Conservation (phyloP, 2,329 filamentous ascomycete species). For the Calycina herbarum region DNA sequence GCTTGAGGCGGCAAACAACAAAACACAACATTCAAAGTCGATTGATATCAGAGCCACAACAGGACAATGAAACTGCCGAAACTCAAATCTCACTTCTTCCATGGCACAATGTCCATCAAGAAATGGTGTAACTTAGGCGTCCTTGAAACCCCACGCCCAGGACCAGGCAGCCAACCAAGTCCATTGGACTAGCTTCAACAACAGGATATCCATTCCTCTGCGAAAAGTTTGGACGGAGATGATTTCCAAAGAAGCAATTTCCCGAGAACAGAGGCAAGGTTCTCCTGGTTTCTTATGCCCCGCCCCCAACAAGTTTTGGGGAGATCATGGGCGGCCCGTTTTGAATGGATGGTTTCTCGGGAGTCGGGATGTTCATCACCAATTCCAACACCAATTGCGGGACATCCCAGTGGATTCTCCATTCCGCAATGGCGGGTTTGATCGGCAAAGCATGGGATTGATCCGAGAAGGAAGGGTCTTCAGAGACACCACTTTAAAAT, state of each 20-base stretch:
- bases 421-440: constrained; percentile 14
- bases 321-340: background rate
- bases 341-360: constrained; percentile 1
- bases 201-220: background rate
- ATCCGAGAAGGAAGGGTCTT: constrained; percentile 8
- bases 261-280: background rate
- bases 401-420: constrained; percentile 12
- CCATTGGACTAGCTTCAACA: background rate
- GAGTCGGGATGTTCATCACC: constrained; percentile 14
- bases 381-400: constrained; percentile 20
- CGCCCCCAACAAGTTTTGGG: background rate
- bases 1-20: constrained; percentile 13
- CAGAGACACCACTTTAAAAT: constrained; percentile 1
- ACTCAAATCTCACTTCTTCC: background rate
- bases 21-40: background rate
- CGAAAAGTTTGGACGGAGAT: background rate
- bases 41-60: background rate
- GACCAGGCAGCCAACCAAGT: background rate
- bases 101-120: background rate
- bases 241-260: background rate
- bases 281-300: constrained; percentile 1
- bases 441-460: constrained; percentile 21
- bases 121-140: background rate
- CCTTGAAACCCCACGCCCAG: background rate
- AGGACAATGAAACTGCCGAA: background rate